These are phyloP conservation scores for Leptographium galeiforme DNA, from an alignment of 2,329 filamentous ascomycete species.

Conservation along the genomic window DNA sequence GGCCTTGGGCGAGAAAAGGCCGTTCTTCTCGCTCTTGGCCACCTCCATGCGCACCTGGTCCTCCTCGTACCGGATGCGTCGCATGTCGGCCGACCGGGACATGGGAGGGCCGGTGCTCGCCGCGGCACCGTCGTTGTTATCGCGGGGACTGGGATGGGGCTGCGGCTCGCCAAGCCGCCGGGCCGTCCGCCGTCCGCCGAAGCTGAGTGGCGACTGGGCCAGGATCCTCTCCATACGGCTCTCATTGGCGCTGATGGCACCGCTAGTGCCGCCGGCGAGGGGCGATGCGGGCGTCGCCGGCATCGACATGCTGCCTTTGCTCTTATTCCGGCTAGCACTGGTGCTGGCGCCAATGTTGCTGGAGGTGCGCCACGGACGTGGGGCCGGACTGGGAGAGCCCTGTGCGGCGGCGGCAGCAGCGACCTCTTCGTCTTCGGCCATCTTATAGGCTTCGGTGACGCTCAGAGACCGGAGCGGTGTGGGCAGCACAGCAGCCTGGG, in stretches of 20 bases:
- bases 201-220: conserved; percentile 12
- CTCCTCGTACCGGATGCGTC: conserved; percentile 14
- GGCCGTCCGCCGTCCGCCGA: conserved; percentile 11
- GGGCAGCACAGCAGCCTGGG: not conserved
- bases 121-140: not conserved
- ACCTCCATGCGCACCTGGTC: conserved; percentile 14
- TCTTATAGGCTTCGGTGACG: conserved; percentile 27
- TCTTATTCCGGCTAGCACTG: not conserved
- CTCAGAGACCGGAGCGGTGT: conserved; percentile 21
- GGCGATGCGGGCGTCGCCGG: not conserved
- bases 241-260: conserved; percentile 6
- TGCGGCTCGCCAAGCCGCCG: conserved; percentile 8
- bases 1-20: conserved; percentile 21
- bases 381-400: conserved; percentile 38
- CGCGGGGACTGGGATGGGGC: not conserved
- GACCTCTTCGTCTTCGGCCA: conserved; percentile 21
- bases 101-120: not conserved
- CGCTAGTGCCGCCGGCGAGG: not conserved
- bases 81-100: conserved; percentile 16
- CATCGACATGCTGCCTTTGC: not conserved
- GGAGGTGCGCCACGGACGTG: conserved; percentile 27
- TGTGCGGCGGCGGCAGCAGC: conserved; percentile 7
- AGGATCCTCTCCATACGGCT: conserved; percentile 13
- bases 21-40: conserved; percentile 13
- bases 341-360: conserved; percentile 11